phyloP scores from a whole-genome alignment of 306 rosid species.

The Vigna nakashimae region DNA sequence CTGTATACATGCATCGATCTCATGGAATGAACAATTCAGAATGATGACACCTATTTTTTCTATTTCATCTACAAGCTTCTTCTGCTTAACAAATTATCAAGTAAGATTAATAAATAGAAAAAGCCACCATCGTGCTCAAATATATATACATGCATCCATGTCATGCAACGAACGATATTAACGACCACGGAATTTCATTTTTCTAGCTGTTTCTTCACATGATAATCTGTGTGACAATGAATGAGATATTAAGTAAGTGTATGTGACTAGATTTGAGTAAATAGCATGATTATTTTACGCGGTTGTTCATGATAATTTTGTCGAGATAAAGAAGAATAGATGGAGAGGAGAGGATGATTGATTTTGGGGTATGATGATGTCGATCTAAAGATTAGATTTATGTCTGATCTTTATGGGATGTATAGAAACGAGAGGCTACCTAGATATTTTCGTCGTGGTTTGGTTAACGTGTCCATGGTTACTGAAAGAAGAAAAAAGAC shows the following conservation, averaged over 20 bases:
- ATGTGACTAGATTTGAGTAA: not conserved
- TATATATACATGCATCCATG: slow-evolving; percentile 18
- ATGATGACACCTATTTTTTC: slow-evolving; percentile 8
- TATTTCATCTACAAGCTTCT: not conserved
- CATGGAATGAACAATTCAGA: slow-evolving; percentile 22
- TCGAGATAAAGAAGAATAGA: slow-evolving; percentile 37
- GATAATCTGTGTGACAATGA: no score
- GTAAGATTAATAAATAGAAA: slow-evolving; percentile 17
- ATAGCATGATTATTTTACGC: slow-evolving; percentile 11
- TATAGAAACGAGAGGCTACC: slow-evolving; percentile 30
- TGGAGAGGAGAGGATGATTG: slow-evolving; percentile 22
- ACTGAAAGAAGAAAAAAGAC: slow-evolving; percentile 8
- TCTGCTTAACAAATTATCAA: slow-evolving; percentile 5
- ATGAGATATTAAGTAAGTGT: not conserved
- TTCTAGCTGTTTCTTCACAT: not conserved
- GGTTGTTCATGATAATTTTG: slow-evolving; percentile 25
- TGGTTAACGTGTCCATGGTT: slow-evolving; percentile 31
- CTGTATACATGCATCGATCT: not conserved
- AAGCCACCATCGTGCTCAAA: not conserved
- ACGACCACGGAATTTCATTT: slow-evolving; percentile 21
- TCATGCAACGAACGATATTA: slow-evolving; percentile 22
- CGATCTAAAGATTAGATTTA: slow-evolving; percentile 37
- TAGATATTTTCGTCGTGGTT: slow-evolving; percentile 34
- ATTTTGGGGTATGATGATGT: slow-evolving; percentile 44
- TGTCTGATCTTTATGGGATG: slow-evolving; percentile 40